These are phyloP conservation scores for Tricladium varicosporioides DNA, from an alignment of 2,329 filamentous ascomycete genomes.

Conservation along the genomic window DNA sequence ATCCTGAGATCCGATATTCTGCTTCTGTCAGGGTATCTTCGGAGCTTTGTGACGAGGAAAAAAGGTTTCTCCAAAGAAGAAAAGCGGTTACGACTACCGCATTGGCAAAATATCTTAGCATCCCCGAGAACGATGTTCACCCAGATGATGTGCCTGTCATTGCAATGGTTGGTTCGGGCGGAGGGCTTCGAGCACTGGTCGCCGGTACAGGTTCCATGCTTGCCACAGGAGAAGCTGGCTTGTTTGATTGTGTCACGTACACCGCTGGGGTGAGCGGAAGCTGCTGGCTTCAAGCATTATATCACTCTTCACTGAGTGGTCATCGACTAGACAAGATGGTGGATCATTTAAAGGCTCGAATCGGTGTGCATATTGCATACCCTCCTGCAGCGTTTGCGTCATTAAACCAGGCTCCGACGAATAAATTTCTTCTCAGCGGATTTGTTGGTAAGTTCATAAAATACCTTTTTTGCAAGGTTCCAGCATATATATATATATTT, in stretches of 20 bases:
- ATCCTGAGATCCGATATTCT: conserved; percentile 83
- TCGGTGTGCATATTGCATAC: conserved; percentile 88
- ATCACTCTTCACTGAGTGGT: conserved; percentile 74
- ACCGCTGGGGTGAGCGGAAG: conserved; percentile 93
- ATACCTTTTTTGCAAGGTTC: background rate
- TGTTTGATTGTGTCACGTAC: conserved; percentile 94
- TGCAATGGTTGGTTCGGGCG: conserved; percentile 91
- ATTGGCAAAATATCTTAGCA: conserved; percentile 76
- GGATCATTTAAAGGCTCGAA: conserved; percentile 80
- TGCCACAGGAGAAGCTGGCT: conserved; percentile 77
- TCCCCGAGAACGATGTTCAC: conserved; percentile 79
- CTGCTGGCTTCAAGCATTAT: conserved; percentile 91
- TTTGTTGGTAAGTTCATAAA: conserved; percentile 53
- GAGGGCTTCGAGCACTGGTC: conserved; percentile 84
- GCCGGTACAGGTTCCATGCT: conserved; percentile 86
- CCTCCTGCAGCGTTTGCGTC: conserved; percentile 80
- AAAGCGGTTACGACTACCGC: conserved; percentile 67
- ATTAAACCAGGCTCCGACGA: conserved; percentile 85
- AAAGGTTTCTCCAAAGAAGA: conserved; percentile 68
- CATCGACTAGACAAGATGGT: conserved; percentile 69
- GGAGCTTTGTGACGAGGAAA: conserved; percentile 80
- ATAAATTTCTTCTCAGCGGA: conserved; percentile 84
- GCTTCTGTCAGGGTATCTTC: conserved; percentile 79
- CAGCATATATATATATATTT: background rate
- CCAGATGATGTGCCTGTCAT: conserved; percentile 91